phyloP scores from a whole-genome alignment of 2,329 filamentous ascomycete species.

The Esteya vermicola region DNA sequence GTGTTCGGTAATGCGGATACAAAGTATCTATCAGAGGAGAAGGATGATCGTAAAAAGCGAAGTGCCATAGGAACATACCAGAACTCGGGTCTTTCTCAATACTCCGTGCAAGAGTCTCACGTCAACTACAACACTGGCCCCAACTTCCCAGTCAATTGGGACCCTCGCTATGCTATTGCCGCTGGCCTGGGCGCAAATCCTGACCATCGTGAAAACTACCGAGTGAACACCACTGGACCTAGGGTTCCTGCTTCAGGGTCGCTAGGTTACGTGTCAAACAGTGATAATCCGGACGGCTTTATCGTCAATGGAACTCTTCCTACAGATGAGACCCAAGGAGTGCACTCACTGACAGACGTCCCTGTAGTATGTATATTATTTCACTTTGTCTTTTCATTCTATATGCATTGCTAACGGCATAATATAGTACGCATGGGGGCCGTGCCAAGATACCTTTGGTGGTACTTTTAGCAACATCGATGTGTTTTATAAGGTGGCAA shows the following conservation, averaged over 20 bases:
- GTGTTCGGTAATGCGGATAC: slow-evolving; percentile 75
- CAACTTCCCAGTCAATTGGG: slow-evolving; percentile 74
- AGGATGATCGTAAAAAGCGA: slow-evolving; percentile 57
- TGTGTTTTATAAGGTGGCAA: slow-evolving; percentile 60
- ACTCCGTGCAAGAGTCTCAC: slow-evolving; percentile 42
- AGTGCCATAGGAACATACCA: slow-evolving; percentile 60
- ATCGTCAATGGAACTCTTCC: slow-evolving; percentile 59
- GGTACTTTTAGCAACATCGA: slow-evolving; percentile 61
- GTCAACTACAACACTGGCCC: slow-evolving; percentile 58
- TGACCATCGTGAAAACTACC: slow-evolving; percentile 64
- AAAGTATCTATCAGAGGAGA: slow-evolving; percentile 49
- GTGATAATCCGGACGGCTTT: slow-evolving; percentile 31
- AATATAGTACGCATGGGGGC: slow-evolving; percentile 50
- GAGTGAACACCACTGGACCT: slow-evolving; percentile 51
- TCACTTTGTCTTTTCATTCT: too few species aligned
- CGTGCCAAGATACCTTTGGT: slow-evolving; percentile 64
- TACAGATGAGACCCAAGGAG: slow-evolving; percentile 48
- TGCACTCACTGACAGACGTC: slow-evolving; percentile 66
- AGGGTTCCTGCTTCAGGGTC: slow-evolving; percentile 37
- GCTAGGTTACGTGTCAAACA: slow-evolving; percentile 48
- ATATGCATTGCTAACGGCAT: neutral
- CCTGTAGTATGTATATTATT: slow-evolving; percentile 32
- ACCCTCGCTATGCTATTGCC: slow-evolving; percentile 69
- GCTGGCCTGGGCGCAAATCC: slow-evolving; percentile 58
- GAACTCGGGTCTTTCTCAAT: slow-evolving; percentile 61